Evolutionary conservation across 2,329 filamentous ascomycete genomes (phyloP).

Genomic region (Hypoxylon sp.): DNA sequence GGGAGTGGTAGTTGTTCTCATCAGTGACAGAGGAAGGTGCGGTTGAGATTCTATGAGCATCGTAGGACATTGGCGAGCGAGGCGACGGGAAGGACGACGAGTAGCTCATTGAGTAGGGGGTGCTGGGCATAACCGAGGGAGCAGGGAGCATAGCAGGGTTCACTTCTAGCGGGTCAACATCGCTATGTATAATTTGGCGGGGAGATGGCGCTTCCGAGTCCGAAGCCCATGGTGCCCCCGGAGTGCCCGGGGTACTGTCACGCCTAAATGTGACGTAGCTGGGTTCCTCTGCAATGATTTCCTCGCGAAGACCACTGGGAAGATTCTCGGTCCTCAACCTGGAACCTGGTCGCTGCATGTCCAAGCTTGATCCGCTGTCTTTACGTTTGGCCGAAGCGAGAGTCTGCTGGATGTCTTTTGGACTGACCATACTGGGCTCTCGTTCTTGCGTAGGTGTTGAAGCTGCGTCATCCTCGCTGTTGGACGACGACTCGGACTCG

Average conservation of each 20-base stretch:
- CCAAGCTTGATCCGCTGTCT: conserved; percentile 61
- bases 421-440: conserved; percentile 34
- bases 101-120: conserved; percentile 74
- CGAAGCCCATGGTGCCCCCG: conserved; percentile 54
- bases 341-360: conserved; percentile 52
- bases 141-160: conserved; percentile 60
- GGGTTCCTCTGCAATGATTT: conserved; percentile 61
- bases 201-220: conserved; percentile 62
- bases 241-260: conserved; percentile 52
- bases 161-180: conserved; percentile 65
- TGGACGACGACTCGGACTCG: conserved; percentile 42
- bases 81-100: conserved; percentile 78
- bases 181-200: conserved; percentile 57
- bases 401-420: conserved; percentile 32
- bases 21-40: conserved; percentile 80
- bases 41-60: conserved; percentile 79
- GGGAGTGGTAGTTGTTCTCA: conserved; percentile 76
- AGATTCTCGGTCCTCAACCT: conserved; percentile 64
- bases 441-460: conserved; percentile 52
- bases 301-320: conserved; percentile 64
- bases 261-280: conserved; percentile 56
- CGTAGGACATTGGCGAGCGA: conserved; percentile 75
- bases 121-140: conserved; percentile 63
- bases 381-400: conserved; percentile 56
- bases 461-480: conserved; percentile 45